phyloP scores from a whole-genome alignment of 306 rosid species.

The Psophocarpus tetragonolobus region DNA sequence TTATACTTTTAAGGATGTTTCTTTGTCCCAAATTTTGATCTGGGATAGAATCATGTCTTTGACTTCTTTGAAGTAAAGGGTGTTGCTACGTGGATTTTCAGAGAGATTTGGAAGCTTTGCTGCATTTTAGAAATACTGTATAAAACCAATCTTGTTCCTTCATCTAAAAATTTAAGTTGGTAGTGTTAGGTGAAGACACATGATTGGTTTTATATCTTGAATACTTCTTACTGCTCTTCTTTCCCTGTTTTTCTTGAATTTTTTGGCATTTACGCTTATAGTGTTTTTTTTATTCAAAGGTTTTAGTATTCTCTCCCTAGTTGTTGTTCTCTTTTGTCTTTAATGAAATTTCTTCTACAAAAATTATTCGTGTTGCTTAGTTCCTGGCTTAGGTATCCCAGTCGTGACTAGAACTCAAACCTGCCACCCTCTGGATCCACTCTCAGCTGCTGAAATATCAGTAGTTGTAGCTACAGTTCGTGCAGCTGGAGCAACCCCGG shows the following conservation, averaged over 20 bases:
- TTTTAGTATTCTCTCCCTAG: not conserved
- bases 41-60: not conserved
- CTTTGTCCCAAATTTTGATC: not conserved
- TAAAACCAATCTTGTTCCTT: not conserved
- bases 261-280: not conserved
- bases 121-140: not conserved
- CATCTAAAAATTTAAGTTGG: not conserved
- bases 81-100: not conserved
- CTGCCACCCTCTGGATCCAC: conserved; percentile 76
- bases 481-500: conserved; percentile 78
- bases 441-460: conserved; percentile 73
- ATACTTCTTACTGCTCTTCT: not conserved
- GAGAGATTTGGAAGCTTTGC: not conserved
- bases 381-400: conserved; percentile 48
- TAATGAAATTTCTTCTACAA: not conserved
- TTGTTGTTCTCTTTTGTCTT: not conserved
- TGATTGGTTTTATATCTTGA: not conserved
- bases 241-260: not conserved
- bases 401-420: conserved; percentile 67
- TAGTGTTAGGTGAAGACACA: not conserved
- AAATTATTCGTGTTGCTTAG: not conserved
- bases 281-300: not conserved
- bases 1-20: not conserved
- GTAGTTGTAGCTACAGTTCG: conserved; percentile 78
- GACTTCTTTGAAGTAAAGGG: not conserved